Base-by-base conservation (phyloP, 2,329 filamentous ascomycete genomes). In the Periconia macrospinosa region DNA sequence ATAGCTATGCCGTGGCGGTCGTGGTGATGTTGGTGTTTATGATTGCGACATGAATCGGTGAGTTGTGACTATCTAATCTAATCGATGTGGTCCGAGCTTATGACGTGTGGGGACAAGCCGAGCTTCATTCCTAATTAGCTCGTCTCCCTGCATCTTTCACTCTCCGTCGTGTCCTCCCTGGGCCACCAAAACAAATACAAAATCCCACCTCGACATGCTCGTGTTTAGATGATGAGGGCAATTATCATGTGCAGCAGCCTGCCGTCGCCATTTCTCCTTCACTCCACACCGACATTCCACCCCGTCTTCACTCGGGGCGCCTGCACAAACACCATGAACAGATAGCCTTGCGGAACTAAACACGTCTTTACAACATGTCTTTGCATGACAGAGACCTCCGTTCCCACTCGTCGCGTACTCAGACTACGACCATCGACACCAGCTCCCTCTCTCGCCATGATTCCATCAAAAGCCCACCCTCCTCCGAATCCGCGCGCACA, bases 371-470 rank as follows among this genome's bases (percentile, higher is more conserved):
- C n/a, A n/a, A n/a, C 51, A 70, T 69, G 67, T 60, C 64, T 14
- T 56, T 53, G 46, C 51, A 61, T 27, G 69, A 71, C 56, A 62
- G 56, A 54, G 66, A 71, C 58, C 63, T 67, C 48, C 67, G 65
- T 54, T 53, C 44, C 41, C 63, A 64, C 48, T 59, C 68, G 48
- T 61, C 69, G 13, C 61, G 58, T 41, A 50, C 67, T 7, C 65
- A 67, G 37, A 66, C 69, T 14, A 37, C 54, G 19, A 11, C 54
- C 15, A 50, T 65, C 42, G 55, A 67, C 56, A 60, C 52, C 53
- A 59, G 41, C 52, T 55, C 58, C 17, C 51, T 20, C 42, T 19
- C 41, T 15, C 44, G 45, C 30, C 40, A 40, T 37, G 50, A 60
- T 17, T 50, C 50, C 15, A 54, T 48, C 33, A 54, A 50, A 15